These are phyloP conservation scores for Thecaphora thlaspeos DNA, from an alignment of 1,284 basidiomycete species.

Conservation along the genomic window DNA sequence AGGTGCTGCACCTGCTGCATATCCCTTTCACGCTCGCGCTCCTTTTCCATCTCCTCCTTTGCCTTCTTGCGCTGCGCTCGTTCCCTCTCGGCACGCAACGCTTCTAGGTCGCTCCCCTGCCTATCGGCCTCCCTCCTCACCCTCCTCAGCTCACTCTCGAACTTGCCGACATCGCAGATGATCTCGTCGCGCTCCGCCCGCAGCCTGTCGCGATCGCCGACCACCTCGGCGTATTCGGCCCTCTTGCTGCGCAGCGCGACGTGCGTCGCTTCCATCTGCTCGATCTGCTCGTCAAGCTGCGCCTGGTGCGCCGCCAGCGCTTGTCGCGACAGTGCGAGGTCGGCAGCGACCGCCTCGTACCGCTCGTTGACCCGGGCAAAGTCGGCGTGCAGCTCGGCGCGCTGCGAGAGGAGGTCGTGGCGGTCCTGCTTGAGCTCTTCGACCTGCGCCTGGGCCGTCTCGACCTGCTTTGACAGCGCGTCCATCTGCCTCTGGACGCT, in stretches of 20 bases:
- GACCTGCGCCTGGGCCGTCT: constrained; percentile 24
- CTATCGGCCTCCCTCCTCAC: constrained; percentile 31
- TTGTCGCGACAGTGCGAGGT: constrained; percentile 18
- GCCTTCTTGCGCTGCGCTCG: constrained; percentile 11
- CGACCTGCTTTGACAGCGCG: constrained; percentile 27
- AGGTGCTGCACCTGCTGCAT: constrained; percentile 17
- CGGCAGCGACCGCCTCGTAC: constrained; percentile 23
- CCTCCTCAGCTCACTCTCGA: constrained; percentile 32
- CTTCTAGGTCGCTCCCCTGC: constrained; percentile 36
- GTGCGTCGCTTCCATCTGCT: constrained; percentile 36
- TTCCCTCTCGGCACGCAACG: constrained; percentile 24
- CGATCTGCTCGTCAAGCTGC: constrained; percentile 45
- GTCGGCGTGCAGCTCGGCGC: constrained; percentile 26
- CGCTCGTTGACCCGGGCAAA: constrained; percentile 29
- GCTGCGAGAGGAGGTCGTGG: constrained; percentile 24
- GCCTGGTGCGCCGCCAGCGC: constrained; percentile 33
- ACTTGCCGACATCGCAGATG: constrained; percentile 34
- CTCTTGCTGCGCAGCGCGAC: constrained; percentile 25
- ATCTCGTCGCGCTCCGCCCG: constrained; percentile 30
- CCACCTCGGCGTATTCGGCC: constrained; percentile 17
- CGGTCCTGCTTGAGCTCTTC: constrained; percentile 30
- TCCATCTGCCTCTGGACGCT: constrained; percentile 16
- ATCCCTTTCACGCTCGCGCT: constrained; percentile 16
- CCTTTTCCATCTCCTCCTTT: constrained; percentile 12
- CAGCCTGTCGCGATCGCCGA: constrained; percentile 35